These are phyloP conservation scores for Glarea lozoyensis DNA, from an alignment of 495 filamentous ascomycete genomes.

Conservation along the genomic window DNA sequence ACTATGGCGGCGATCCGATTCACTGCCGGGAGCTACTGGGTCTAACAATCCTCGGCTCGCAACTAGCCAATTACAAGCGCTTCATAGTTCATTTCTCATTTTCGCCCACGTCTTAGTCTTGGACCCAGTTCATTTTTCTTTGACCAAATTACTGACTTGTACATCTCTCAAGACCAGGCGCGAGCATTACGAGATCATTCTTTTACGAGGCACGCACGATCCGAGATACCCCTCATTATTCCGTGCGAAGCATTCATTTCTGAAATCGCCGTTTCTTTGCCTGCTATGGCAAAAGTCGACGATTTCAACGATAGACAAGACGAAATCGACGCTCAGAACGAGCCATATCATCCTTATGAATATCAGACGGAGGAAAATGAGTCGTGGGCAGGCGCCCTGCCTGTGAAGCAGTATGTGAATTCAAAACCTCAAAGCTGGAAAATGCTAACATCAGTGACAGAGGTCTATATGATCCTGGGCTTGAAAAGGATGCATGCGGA, in stretches of 20 bases:
- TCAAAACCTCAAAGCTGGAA: neutral
- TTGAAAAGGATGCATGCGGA: constrained; percentile 99
- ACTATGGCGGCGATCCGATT: too few relatives aligned
- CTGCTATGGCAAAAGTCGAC: constrained; percentile 49
- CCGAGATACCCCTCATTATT: neutral
- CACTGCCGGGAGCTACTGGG: too few relatives aligned
- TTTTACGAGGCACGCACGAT: too few relatives aligned
- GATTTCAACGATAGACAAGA: constrained; percentile 50
- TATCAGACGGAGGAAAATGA: constrained; percentile 82
- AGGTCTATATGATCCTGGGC: constrained; percentile 90
- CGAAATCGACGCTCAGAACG: constrained; percentile 40
- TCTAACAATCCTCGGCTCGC: too few relatives aligned
- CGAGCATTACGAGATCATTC: neutral
- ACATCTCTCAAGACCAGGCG: neutral
- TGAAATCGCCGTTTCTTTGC: constrained; percentile 25
- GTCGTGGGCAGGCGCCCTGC: constrained; percentile 93
- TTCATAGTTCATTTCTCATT: too few relatives aligned
- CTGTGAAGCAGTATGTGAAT: constrained; percentile 83
- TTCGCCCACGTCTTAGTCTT: too few relatives aligned
- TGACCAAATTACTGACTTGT: neutral
- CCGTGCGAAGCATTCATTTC: neutral
- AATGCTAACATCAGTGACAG: constrained; percentile 19
- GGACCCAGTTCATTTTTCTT: too few relatives aligned
- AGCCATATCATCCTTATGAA: constrained; percentile 55
- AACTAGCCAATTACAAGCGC: too few relatives aligned